Base-by-base conservation (phyloP, 139 green algal genomes). In the Chlorella sp. region DNA sequence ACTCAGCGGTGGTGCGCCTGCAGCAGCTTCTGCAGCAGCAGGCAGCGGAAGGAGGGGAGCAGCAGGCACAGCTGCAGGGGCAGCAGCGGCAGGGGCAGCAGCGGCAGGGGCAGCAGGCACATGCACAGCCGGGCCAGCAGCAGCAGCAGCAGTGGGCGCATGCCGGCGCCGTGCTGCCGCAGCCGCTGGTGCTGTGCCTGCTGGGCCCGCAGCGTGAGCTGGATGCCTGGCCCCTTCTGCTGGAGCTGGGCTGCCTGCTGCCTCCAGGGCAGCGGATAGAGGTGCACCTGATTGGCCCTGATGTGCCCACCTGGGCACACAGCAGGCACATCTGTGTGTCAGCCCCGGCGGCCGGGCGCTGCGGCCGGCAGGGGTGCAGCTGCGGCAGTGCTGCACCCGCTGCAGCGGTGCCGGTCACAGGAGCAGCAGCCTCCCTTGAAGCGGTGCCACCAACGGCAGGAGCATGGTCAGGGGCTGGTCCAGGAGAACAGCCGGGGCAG, bases 161-260 rank as follows among this genome's bases (percentile, higher is more conserved):
- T 1, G 64, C 37, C 32, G 28, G n/a, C 66, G 15, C 7, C 0
- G 34, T n/a, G 66, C 84, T 88, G 84, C 84, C 84, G 32, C 85
- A 73, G 69, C 71, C 34, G 34, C 85, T 89, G 40, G 85, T 89
- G 85, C n/a, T 89, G 69, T 71, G 83, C 71, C n/a, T 69, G 71
- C 32, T 89, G 71, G 85, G 85, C 0, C 71, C 85, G 24, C 85
- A 83, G 71, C 40, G 19, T 2, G 85, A 89, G 71, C 53, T 89
- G 85, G 85, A 89, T 69, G 37, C 36, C 5, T 89, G 85, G 85
- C 85, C 85, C 0, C 48, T 83, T 71, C 85, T 89, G 48, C 90
- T 86, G 7, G 84, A 71, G 64, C 90, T 94, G 36, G 83, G 90
- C 81, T 83, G 81, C 76, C 86, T 93, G 86, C 89, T 93, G 76